These are phyloP conservation scores for Aquilaria yunnanensis DNA, from an alignment of 345 rosid species.

Conservation along the genomic window DNA sequence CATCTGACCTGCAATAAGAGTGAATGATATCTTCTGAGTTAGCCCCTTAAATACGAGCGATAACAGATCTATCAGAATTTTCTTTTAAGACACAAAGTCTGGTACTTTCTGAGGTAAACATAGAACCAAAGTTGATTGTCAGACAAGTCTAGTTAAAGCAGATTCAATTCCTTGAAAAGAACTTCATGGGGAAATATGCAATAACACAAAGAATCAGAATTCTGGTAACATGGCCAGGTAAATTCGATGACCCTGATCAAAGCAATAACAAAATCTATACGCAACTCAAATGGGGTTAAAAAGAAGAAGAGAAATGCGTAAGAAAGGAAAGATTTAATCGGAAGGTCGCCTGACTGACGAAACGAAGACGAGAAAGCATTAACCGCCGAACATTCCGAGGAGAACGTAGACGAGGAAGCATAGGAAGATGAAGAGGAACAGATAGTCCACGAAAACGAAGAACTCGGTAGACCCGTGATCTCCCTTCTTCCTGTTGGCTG, in stretches of 20 bases:
- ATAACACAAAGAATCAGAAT: no score
- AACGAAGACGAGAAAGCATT: conserved; percentile 8
- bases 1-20: no score
- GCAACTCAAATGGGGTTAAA: neutral
- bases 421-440: conserved; percentile 44
- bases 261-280: neutral
- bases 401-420: conserved; percentile 52
- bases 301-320: neutral
- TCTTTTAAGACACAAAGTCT: no score
- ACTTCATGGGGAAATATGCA: no score
- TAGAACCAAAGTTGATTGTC: no score
- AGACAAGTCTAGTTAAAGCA: no score
- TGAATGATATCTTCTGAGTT: no score
- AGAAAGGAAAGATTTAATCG: neutral
- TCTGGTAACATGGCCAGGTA: no score
- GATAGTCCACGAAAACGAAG: conserved; percentile 66
- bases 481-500: conserved; percentile 28
- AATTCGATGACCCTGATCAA: neutral
- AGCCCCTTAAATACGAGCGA: no score
- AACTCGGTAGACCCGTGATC: conserved; percentile 59
- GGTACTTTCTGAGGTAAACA: no score
- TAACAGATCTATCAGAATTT: no score
- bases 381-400: conserved; percentile 31
- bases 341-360: neutral
- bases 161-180: no score